phyloP scores from a whole-genome alignment of 2,329 filamentous ascomycete species.

The Penicillium sp. region DNA sequence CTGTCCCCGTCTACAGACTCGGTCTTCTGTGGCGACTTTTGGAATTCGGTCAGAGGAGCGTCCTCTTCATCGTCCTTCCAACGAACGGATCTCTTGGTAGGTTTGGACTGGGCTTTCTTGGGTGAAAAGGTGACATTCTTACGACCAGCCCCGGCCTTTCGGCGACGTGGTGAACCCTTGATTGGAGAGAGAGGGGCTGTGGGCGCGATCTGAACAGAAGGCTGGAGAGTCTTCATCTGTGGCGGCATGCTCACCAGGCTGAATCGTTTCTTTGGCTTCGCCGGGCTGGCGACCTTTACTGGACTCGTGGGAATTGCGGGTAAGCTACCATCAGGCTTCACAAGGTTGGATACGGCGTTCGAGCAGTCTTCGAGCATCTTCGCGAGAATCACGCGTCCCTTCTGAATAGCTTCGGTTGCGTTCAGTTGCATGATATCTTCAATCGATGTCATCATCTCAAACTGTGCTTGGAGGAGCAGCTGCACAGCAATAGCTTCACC shows the following conservation, averaged over 20 bases:
- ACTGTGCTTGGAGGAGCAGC: slow-evolving; percentile 82
- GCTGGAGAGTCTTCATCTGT: slow-evolving; percentile 21
- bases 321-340: slow-evolving; percentile 81
- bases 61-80: slow-evolving; percentile 92
- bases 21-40: slow-evolving; percentile 78
- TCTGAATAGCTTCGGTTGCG: slow-evolving; percentile 77
- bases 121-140: slow-evolving; percentile 83
- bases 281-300: slow-evolving; percentile 66
- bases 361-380: slow-evolving; percentile 77
- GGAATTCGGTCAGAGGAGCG: slow-evolving; percentile 83
- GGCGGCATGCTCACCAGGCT: slow-evolving; percentile 40
- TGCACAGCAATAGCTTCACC: slow-evolving; percentile 79
- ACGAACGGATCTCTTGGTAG: slow-evolving; percentile 75
- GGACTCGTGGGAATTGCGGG: slow-evolving; percentile 59
- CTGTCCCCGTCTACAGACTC: slow-evolving; percentile 60
- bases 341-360: slow-evolving; percentile 74
- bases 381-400: slow-evolving; percentile 74
- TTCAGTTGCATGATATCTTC: slow-evolving; percentile 79
- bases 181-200: slow-evolving; percentile 60
- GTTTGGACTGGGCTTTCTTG: slow-evolving; percentile 62
- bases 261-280: slow-evolving; percentile 66
- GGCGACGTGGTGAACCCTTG: slow-evolving; percentile 77
- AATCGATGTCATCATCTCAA: slow-evolving; percentile 84
- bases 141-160: slow-evolving; percentile 62
- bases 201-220: slow-evolving; percentile 33